Evolutionary conservation across 768 basidiomycete species (phyloP).

Genomic region (Phylloporus sp.): DNA sequence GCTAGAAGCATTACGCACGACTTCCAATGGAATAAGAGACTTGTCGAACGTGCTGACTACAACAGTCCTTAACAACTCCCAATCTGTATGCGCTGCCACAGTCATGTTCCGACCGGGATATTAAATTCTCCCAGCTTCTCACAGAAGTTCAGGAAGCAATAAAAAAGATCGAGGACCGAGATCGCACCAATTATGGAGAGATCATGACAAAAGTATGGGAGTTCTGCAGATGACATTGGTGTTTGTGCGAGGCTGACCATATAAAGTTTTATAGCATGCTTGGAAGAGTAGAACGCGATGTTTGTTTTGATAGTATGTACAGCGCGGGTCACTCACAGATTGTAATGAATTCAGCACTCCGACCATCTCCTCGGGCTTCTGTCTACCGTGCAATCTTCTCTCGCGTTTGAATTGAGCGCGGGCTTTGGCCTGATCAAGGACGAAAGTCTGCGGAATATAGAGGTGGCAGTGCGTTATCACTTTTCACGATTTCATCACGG

Average conservation of each 20-base stretch:
- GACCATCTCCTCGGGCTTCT: conserved; percentile 25
- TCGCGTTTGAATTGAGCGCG: conserved; percentile 21
- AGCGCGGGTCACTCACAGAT: not conserved
- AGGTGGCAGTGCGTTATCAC: conserved; percentile 20
- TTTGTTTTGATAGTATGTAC: conserved; percentile 6
- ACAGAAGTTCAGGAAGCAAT: conserved; percentile 18
- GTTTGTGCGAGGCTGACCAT: conserved; percentile 13
- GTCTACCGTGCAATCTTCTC: conserved; percentile 20
- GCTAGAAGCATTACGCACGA: conserved; percentile 16
- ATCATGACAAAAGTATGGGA: conserved; percentile 22
- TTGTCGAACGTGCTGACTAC: conserved; percentile 19
- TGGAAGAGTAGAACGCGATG: conserved; percentile 21
- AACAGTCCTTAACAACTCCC: conserved; percentile 13
- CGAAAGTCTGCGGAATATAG: conserved; percentile 26
- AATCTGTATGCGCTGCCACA: conserved; percentile 15
- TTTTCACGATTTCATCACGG: conserved; percentile 1
- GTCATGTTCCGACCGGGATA: not conserved
- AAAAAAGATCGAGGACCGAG: conserved; percentile 17
- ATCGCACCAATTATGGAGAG: conserved; percentile 18
- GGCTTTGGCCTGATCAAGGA: conserved; percentile 27
- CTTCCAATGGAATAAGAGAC: conserved; percentile 17
- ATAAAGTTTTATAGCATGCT: conserved; percentile 24
- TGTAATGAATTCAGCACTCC: conserved; percentile 22
- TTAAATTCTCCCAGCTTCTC: conserved; percentile 22
- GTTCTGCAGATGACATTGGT: not conserved